phyloP scores from a whole-genome alignment of 768 basidiomycete species.

The Xerocomellus chrysenteron region DNA sequence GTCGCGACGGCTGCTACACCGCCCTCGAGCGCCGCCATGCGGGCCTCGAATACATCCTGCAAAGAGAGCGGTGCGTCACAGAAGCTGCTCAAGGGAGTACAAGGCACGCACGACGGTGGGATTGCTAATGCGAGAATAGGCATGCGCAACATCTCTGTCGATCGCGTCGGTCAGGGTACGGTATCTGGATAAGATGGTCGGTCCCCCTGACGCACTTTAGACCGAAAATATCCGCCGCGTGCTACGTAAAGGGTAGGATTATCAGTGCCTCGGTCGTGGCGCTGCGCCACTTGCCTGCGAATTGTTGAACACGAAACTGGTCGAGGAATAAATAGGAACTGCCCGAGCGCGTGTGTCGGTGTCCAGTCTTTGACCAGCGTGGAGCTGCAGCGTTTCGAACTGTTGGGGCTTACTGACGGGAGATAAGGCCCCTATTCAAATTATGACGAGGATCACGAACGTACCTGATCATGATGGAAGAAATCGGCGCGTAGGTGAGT shows the following conservation, averaged over 20 bases:
- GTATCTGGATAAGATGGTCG: not conserved
- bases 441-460: not conserved
- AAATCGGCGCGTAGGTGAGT: not conserved
- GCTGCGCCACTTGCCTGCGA: slow-evolving; percentile 39
- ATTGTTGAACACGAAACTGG: slow-evolving; percentile 72
- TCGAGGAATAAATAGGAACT: slow-evolving; percentile 73
- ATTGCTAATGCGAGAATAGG: slow-evolving; percentile 22
- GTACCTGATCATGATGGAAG: slow-evolving; percentile 9
- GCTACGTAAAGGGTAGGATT: not conserved
- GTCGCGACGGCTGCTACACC: slow-evolving; percentile 74
- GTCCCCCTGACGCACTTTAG: slow-evolving; percentile 4
- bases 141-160: slow-evolving; percentile 5
- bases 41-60: slow-evolving; percentile 76
- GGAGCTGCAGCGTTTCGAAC: slow-evolving; percentile 79
- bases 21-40: slow-evolving; percentile 79
- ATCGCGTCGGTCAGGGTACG: not conserved
- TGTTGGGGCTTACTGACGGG: slow-evolving; percentile 32
- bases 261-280: no score
- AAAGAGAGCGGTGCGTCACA: not conserved
- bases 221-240: slow-evolving; percentile 14
- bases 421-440: not conserved
- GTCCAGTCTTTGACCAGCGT: slow-evolving; percentile 68
- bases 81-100: not conserved
- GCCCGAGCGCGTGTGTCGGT: slow-evolving; percentile 69
- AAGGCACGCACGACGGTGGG: slow-evolving; percentile 17